Conservation (phyloP, 495 filamentous ascomycete species). For the Rhypophila decipiens region DNA sequence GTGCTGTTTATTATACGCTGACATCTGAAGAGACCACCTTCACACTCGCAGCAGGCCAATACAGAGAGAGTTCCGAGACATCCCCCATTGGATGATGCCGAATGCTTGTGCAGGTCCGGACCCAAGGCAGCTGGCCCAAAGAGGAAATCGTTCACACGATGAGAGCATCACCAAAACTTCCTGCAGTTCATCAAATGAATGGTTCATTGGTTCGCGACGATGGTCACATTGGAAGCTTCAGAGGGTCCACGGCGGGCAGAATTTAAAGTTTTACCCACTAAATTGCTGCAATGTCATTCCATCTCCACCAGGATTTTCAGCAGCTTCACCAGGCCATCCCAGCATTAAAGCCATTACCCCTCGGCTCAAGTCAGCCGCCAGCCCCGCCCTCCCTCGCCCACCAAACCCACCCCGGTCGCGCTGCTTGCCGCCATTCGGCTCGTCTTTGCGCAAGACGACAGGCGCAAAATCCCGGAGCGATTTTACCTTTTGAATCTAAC, state of each 20-base stretch:
- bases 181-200: neutral
- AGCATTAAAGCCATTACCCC: slow-evolving; percentile 1
- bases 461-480: slow-evolving; percentile 7
- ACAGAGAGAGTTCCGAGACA: no score
- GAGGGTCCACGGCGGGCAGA: no score
- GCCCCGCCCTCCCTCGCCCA: neutral
- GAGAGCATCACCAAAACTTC: no score
- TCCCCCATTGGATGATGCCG: no score
- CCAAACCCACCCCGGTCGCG: neutral
- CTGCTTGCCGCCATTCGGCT: no score
- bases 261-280: neutral
- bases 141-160: neutral
- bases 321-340: neutral
- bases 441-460: neutral
- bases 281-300: neutral
- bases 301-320: neutral
- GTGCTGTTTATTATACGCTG: no score
- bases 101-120: no score
- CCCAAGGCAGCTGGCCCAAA: neutral
- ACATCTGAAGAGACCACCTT: no score
- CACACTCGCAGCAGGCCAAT: no score
- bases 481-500: no score
- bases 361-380: neutral
- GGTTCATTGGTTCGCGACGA: neutral
- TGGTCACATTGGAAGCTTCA: neutral